phyloP scores from a whole-genome alignment of 768 basidiomycete genomes.

The Psilocybe cyanescens region DNA sequence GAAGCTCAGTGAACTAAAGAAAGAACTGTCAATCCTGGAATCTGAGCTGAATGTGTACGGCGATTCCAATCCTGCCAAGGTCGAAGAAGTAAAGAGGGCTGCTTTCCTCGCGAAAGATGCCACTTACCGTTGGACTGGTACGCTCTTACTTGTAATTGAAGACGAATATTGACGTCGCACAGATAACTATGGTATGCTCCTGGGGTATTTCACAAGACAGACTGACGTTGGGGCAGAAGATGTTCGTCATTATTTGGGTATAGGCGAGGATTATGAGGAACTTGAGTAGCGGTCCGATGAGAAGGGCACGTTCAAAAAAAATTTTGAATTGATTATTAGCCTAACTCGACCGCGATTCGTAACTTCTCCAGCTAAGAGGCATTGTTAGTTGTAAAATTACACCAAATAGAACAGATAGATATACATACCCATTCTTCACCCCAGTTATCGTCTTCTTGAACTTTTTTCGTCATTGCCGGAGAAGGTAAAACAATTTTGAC shows the following conservation, averaged over 20 bases:
- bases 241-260: conserved; percentile 65
- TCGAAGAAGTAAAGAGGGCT: conserved; percentile 78
- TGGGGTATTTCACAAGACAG: conserved; percentile 69
- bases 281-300: conserved; percentile 41
- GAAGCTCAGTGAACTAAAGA: conserved; percentile 49
- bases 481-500: conserved; percentile 28
- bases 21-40: conserved; percentile 55
- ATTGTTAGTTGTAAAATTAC: not conserved
- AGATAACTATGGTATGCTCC: conserved; percentile 75
- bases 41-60: conserved; percentile 78
- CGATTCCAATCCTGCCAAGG: conserved; percentile 81
- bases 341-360: conserved; percentile 18
- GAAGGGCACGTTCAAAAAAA: not conserved
- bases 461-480: conserved; percentile 18
- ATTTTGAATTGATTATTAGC: conserved; percentile 3
- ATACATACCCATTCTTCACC: conserved; percentile 25
- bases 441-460: conserved; percentile 23
- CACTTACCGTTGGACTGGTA: conserved; percentile 88
- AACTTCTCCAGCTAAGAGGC: conserved; percentile 18
- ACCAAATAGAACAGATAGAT: not conserved
- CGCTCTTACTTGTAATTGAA: conserved; percentile 24
- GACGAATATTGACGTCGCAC: conserved; percentile 7
- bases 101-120: conserved; percentile 82
- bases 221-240: conserved; percentile 61
- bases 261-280: conserved; percentile 81